A percentile compares a stretch with the other conserved stretches of the same genome.
Conservation (phyloP, 164 flowering plant species). For the Hamamelis virginiana region DNA sequence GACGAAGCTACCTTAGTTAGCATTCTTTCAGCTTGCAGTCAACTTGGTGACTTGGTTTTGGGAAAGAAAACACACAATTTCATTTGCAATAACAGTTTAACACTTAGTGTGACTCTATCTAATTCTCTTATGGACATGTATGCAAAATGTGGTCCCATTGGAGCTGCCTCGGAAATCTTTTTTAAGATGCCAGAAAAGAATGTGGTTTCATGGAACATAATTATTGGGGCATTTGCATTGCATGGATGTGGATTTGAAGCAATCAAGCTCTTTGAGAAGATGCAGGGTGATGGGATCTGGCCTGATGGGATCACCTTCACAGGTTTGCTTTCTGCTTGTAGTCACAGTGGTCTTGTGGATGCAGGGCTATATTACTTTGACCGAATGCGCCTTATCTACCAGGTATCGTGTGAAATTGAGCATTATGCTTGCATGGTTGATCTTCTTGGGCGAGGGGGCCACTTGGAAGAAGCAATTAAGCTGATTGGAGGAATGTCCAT, state of each 20-base stretch:
- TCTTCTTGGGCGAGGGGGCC: constrained; percentile 51
- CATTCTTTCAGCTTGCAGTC: constrained; percentile 47
- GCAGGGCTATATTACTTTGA: constrained; percentile 38
- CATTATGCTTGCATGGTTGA: constrained; percentile 64
- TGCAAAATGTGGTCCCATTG: constrained; percentile 50
- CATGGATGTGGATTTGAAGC: constrained; percentile 46
- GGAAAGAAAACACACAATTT: constrained; percentile 38
- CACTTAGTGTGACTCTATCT: constrained; percentile 26
- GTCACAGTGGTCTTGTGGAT: constrained; percentile 50
- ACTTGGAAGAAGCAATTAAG: constrained; percentile 37
- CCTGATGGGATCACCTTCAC: constrained; percentile 57
- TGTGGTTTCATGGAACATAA: constrained; percentile 53
- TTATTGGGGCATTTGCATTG: constrained; percentile 51
- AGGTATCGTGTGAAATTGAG: constrained; percentile 34
- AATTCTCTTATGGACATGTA: constrained; percentile 60
- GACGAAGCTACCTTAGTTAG: constrained; percentile 42
- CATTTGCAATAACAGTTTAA: constrained; percentile 10
- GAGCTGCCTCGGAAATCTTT: constrained; percentile 34
- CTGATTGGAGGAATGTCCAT: constrained; percentile 45
- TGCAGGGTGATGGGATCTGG: constrained; percentile 30
- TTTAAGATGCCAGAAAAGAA: constrained; percentile 31
- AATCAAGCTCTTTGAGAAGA: constrained; percentile 35
- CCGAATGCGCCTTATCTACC: constrained; percentile 29
- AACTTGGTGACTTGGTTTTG: constrained; percentile 41
- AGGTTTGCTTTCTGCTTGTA: constrained; percentile 54